phyloP scores from a whole-genome alignment of 2,329 filamentous ascomycete genomes.

The Helotiales sp. region DNA sequence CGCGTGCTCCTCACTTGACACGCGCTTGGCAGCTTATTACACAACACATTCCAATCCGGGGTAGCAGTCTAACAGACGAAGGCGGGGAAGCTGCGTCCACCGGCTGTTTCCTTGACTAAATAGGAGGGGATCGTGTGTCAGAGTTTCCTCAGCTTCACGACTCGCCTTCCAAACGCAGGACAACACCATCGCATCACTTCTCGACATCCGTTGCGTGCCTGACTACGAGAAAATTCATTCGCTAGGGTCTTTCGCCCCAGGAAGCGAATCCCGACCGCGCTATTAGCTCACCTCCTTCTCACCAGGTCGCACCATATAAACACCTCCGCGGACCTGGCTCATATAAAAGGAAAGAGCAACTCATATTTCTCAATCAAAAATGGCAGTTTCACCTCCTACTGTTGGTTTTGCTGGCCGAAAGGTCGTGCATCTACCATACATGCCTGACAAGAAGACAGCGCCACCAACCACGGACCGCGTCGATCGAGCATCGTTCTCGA shows the following conservation, averaged over 20 bases:
- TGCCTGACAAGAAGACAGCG: conserved; percentile 15
- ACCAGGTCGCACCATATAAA: conserved; percentile 12
- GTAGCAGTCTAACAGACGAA: neutral
- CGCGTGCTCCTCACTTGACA: conserved; percentile 10
- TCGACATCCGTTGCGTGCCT: conserved; percentile 6
- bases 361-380: conserved; percentile 11
- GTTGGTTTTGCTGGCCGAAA: conserved; percentile 12
- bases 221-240: conserved; percentile 2
- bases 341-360: neutral
- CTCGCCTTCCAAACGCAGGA: conserved; percentile 11
- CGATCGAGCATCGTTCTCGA: conserved; percentile 42
- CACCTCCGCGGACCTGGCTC: conserved; percentile 6
- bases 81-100: conserved; percentile 13
- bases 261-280: conserved; percentile 3
- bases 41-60: conserved; percentile 14
- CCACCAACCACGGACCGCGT: conserved; percentile 34
- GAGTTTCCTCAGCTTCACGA: conserved; percentile 16
- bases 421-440: conserved; percentile 5
- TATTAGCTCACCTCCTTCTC: neutral
- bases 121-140: conserved; percentile 30
- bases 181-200: conserved; percentile 5
- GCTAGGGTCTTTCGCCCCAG: conserved; percentile 8
- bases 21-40: conserved; percentile 12
- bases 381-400: conserved; percentile 23
- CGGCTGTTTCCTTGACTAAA: conserved; percentile 34